Evolutionary conservation across 1,139 yeast species (phyloP).

Genomic region (Debaryomyces robertsiae): DNA sequence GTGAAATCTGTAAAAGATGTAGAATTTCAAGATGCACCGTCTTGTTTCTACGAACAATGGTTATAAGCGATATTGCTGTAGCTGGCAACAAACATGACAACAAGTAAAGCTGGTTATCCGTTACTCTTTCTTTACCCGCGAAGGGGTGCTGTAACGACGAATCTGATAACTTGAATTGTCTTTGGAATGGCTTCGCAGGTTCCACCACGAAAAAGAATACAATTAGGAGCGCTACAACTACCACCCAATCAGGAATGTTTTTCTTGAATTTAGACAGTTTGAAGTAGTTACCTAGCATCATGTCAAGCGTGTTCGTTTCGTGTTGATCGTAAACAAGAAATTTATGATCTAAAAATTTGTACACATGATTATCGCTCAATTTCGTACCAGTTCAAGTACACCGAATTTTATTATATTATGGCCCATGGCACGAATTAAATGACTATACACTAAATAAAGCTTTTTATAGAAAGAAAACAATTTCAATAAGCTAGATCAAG

Average conservation of each 20-base stretch:
- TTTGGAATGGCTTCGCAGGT: constrained; percentile 37
- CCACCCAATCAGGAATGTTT: constrained; percentile 38
- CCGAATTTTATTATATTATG: not conserved
- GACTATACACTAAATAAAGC: not conserved
- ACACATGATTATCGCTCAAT: no score
- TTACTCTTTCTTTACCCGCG: constrained; percentile 45
- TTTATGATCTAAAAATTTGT: no score
- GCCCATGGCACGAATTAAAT: constrained; percentile 1
- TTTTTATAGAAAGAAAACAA: not conserved
- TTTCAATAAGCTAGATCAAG: not conserved
- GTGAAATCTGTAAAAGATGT: constrained; percentile 42
- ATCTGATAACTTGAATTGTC: constrained; percentile 41
- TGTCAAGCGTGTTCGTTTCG: not conserved
- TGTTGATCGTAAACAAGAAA: no score
- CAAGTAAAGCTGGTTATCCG: constrained; percentile 29
- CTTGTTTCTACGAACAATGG: not conserved
- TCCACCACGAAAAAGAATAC: constrained; percentile 42
- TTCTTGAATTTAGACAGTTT: constrained; percentile 17
- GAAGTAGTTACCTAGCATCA: constrained; percentile 9
- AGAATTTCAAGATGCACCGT: constrained; percentile 6
- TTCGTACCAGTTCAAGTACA: not conserved
- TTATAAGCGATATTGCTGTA: constrained; percentile 15
- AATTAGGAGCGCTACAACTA: constrained; percentile 27
- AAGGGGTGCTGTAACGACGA: constrained; percentile 48
- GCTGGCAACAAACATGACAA: constrained; percentile 28